Evolutionary conservation across 257 asterid species (phyloP).

Genomic region (Thymus mandschuricus): DNA sequence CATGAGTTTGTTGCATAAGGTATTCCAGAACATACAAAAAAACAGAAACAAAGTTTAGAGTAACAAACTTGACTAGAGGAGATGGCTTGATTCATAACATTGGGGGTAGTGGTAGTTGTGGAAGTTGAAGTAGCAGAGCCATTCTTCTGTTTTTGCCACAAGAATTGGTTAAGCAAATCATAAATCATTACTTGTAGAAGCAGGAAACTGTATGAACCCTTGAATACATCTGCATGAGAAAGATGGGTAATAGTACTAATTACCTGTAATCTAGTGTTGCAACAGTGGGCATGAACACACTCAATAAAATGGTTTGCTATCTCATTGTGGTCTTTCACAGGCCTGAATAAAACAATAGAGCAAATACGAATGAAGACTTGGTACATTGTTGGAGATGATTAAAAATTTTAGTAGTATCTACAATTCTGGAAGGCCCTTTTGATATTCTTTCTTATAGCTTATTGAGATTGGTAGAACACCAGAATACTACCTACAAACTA

Average conservation of each 20-base stretch:
- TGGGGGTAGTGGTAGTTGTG: conserved; percentile 33
- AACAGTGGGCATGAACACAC: conserved; percentile 62
- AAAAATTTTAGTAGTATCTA: neutral
- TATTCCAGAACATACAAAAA: conserved; percentile 9
- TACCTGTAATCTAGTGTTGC: conserved; percentile 61
- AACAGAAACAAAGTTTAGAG: neutral
- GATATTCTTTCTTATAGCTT: neutral
- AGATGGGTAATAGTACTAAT: neutral
- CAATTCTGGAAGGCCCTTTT: conserved; percentile 1
- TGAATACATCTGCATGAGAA: conserved; percentile 23
- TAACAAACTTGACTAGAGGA: conserved; percentile 60
- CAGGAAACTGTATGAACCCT: neutral
- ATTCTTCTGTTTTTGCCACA: conserved; percentile 44
- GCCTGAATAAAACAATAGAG: conserved; percentile 48
- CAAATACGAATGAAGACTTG: neutral
- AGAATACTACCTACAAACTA: neutral
- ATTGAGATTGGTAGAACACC: neutral
- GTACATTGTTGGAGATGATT: conserved; percentile 1
- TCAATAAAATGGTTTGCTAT: conserved; percentile 78
- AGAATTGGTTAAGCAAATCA: neutral
- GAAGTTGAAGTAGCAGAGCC: conserved; percentile 38
- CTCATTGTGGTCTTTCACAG: conserved; percentile 73
- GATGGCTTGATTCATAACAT: conserved; percentile 38
- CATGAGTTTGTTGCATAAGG: conserved; percentile 14
- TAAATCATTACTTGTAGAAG: neutral